Evolutionary conservation across 2,329 filamentous ascomycete genomes (phyloP).

Genomic region (Fusarium piperis): DNA sequence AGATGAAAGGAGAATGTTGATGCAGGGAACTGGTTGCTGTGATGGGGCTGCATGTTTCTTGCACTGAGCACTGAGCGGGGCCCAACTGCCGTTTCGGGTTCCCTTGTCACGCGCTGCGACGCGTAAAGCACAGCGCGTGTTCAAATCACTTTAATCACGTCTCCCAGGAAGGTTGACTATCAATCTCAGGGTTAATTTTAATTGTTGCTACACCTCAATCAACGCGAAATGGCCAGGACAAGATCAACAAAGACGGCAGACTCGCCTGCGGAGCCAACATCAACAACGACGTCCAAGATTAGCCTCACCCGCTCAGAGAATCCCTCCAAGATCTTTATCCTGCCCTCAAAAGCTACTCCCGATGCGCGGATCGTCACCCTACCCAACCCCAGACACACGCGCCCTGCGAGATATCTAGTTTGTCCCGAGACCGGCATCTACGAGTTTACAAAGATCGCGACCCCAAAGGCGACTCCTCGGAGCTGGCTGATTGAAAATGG

Average conservation of each 20-base stretch:
- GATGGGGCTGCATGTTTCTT: conserved; percentile 10
- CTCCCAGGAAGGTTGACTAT: neutral
- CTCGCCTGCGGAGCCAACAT: conserved; percentile 42
- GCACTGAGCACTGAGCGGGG: neutral
- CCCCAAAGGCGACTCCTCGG: conserved; percentile 62
- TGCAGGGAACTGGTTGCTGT: conserved; percentile 27
- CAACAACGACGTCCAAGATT: conserved; percentile 49
- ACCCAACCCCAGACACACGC: conserved; percentile 65
- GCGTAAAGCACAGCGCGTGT: conserved; percentile 29
- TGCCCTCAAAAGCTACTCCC: conserved; percentile 64
- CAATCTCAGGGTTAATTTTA: neutral
- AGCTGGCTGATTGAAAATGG: conserved; percentile 69
- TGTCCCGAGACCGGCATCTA: conserved; percentile 71
- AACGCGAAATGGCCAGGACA: conserved; percentile 58
- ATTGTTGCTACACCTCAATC: neutral
- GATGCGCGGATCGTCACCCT: conserved; percentile 68
- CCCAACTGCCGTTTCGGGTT: conserved; percentile 18
- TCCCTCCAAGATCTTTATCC: conserved; percentile 67
- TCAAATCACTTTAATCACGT: neutral
- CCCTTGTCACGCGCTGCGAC: conserved; percentile 15
- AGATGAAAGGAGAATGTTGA: conserved; percentile 27
- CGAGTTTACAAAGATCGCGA: conserved; percentile 69
- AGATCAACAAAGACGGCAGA: conserved; percentile 52
- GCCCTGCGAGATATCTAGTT: conserved; percentile 67
- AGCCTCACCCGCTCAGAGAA: conserved; percentile 53